Conservation (phyloP, 2,329 filamentous ascomycete species). For the Sporothrix brunneoviolacea region DNA sequence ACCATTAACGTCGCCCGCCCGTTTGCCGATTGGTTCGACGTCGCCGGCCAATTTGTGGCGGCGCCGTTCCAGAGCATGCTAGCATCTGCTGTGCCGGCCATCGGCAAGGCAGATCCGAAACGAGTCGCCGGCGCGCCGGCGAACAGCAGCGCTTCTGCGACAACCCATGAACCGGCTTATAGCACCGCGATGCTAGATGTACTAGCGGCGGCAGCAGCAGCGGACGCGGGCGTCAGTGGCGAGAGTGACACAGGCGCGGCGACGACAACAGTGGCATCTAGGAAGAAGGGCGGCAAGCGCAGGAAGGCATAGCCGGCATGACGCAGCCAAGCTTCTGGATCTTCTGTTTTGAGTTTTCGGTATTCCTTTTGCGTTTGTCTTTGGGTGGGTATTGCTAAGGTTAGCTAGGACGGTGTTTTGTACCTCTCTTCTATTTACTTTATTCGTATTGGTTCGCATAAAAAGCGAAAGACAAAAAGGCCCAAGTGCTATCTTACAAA, state of each 20-base stretch:
- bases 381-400: too few species aligned
- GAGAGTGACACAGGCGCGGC: conserved; percentile 17
- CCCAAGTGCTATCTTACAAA: too few species aligned
- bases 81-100: conserved; percentile 57
- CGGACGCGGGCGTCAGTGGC: conserved; percentile 21
- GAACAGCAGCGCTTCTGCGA: conserved; percentile 29
- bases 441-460: too few species aligned
- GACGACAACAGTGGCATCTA: conserved; percentile 23
- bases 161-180: conserved; percentile 28
- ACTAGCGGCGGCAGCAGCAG: conserved; percentile 28
- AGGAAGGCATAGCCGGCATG: conserved; percentile 33
- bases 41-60: conserved; percentile 62
- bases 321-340: neutral
- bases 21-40: conserved; percentile 74
- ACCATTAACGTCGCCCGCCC: conserved; percentile 52
- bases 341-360: neutral
- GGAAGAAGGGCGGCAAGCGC: conserved; percentile 38
- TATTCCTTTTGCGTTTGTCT: neutral
- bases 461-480: too few species aligned
- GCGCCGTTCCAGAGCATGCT: conserved; percentile 74
- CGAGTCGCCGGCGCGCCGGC: conserved; percentile 35
- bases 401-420: too few species aligned
- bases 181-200: conserved; percentile 43
- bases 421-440: too few species aligned
- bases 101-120: conserved; percentile 61